These are phyloP conservation scores for Physocladia obscura DNA, from an alignment of 192 early-diverging fungal species.

Conservation along the genomic window DNA sequence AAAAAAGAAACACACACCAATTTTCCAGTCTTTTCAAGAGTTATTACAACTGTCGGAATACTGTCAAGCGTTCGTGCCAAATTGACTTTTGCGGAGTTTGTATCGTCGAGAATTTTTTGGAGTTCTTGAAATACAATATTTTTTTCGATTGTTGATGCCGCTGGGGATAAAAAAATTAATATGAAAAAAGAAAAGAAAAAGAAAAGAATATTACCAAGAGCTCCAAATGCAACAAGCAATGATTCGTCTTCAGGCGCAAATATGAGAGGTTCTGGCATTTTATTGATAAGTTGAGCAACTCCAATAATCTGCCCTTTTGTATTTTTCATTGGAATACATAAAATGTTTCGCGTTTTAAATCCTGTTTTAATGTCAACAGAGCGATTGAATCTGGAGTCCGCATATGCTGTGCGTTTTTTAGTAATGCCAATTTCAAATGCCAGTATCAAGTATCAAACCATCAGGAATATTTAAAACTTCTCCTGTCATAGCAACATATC, in stretches of 20 bases:
- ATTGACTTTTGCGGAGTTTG: background rate
- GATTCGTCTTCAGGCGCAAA: slow-evolving; percentile 49
- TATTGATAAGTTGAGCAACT: slow-evolving; percentile 55
- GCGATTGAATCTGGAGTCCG: slow-evolving; percentile 53
- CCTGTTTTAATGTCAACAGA: slow-evolving; percentile 52
- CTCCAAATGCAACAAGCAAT: slow-evolving; percentile 40
- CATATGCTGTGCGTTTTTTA: slow-evolving; percentile 35
- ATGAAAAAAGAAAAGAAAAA: background rate
- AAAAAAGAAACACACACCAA: slow-evolving; percentile 23
- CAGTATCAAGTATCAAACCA: slow-evolving; percentile 36
- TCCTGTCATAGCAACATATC: slow-evolving; percentile 49
- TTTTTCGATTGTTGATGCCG: slow-evolving; percentile 55
- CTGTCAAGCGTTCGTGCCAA: slow-evolving; percentile 8
- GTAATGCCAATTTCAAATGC: slow-evolving; percentile 4
- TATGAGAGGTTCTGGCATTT: slow-evolving; percentile 35
- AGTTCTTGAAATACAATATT: slow-evolving; percentile 41
- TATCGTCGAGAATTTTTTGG: slow-evolving; percentile 32
- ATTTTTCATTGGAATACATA: slow-evolving; percentile 52
- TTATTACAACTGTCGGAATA: slow-evolving; percentile 27
- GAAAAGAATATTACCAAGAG: slow-evolving; percentile 29
- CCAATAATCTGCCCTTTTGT: slow-evolving; percentile 44
- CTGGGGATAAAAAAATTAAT: background rate
- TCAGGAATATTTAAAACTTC: slow-evolving; percentile 50
- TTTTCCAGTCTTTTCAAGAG: slow-evolving; percentile 34
- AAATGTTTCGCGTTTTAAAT: slow-evolving; percentile 52